phyloP scores from a whole-genome alignment of 352 stramenopile species.

The Phytophthora litchii region DNA sequence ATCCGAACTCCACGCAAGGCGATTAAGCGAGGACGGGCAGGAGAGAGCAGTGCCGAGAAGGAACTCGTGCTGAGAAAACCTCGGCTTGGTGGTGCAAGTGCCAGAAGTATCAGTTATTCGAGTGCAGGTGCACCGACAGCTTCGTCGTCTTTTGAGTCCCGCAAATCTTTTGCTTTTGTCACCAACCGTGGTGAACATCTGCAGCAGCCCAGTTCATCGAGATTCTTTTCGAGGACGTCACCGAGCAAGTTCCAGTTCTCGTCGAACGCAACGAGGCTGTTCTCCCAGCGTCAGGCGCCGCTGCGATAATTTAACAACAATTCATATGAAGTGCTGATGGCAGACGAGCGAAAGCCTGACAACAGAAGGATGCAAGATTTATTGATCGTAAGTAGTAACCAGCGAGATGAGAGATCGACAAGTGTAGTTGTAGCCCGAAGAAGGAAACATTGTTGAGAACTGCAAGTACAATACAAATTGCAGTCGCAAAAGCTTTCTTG shows the following conservation, averaged over 20 bases:
- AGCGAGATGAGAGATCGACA: constrained; percentile 25
- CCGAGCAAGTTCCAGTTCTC: constrained; percentile 63
- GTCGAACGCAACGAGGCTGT: constrained; percentile 44
- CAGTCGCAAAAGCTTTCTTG: constrained; percentile 23
- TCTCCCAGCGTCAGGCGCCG: constrained; percentile 50
- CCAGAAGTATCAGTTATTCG: constrained; percentile 24
- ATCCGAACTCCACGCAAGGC: constrained; percentile 65
- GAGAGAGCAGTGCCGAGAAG: constrained; percentile 63
- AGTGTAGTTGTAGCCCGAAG: constrained; percentile 37
- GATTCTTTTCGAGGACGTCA: constrained; percentile 38
- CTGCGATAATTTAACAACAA: constrained; percentile 38
- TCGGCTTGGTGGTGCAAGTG: constrained; percentile 37
- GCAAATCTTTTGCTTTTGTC: constrained; percentile 26
- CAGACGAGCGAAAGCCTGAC: constrained; percentile 1
- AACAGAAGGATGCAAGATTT: constrained; percentile 32
- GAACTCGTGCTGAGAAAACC: constrained; percentile 55
- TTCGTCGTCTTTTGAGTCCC: constrained; percentile 7
- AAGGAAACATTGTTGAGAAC: constrained; percentile 12
- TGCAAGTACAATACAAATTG: constrained; percentile 32
- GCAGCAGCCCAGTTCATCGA: constrained; percentile 6
- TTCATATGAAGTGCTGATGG: neutral
- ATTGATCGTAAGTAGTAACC: constrained; percentile 26
- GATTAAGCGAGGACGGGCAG: constrained; percentile 57
- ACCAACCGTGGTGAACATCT: constrained; percentile 22
- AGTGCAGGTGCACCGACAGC: constrained; percentile 18